Base-by-base conservation (phyloP, 345 rosid genomes). In the Melaleuca alternifolia region DNA sequence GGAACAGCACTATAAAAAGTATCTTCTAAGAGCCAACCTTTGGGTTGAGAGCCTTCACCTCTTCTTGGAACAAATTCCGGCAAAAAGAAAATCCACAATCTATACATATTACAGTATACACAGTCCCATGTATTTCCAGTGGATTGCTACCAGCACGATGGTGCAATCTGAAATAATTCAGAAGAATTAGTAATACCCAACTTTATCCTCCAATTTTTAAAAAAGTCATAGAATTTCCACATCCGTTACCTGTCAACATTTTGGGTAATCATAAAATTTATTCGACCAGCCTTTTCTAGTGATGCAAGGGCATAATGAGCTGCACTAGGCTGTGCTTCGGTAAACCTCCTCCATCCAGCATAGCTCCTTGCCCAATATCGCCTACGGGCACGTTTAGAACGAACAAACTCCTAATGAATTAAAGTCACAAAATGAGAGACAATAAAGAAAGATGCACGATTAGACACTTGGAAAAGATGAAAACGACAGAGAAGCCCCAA, bases 331-430 rank as follows among this genome's bases (percentile, higher is more conserved):
- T 92, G 93, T 86, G 98, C 97, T 61, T 97, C 90, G 84, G 91
- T 91, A 91, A 97, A 95, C 82, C 84, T 91, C 91, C 95, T 95
- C 98, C 99, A 96, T 87, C 98, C 99, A 88, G 98, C 98, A 81
- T 93, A 96, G 93, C 99, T 97, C 91, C 99, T 93, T 44, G 97
- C 97, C 99, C 99, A 97, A 90, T 96, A 97, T 76, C 95, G 90
- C 91, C 96, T 92, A 28, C 95, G 96, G 86, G 96, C 92, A 61
- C 93, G 89, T 87, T 89, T 92, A 33, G 94, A 96, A 86, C 95
- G 96, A 71, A 87, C 83, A 86, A 97, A 96, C 87, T 97, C 96
- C 99, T 96, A 48, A 37, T 18, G 33, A 57, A 83, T 30, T 23
- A 87, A 28, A 84, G 37, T 50, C 11, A 75, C 54, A 50, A 51